A percentile compares a stretch with the other conserved stretches of the same genome.
Evolutionary conservation across 1,284 basidiomycete species (phyloP).

Genomic region (Mycosarcoma mackinlayi): DNA sequence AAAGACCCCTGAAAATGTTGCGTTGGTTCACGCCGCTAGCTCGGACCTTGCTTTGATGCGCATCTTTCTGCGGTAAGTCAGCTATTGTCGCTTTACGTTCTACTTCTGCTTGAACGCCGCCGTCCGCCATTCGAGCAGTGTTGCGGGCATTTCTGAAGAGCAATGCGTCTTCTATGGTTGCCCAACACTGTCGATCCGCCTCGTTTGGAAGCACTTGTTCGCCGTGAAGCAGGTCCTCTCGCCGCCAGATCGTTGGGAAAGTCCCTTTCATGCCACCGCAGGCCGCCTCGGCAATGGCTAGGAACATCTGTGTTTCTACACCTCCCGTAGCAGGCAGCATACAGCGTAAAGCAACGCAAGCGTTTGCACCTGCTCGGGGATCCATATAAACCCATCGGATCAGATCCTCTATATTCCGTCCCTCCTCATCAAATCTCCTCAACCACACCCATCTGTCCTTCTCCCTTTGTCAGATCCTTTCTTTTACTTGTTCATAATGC

Average conservation of each 20-base stretch:
- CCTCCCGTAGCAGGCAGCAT: conserved; percentile 5
- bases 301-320: conserved; percentile 16
- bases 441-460: neutral
- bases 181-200: conserved; percentile 41
- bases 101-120: conserved; percentile 20
- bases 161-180: conserved; percentile 19
- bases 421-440: conserved; percentile 8
- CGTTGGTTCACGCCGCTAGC: conserved; percentile 10
- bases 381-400: conserved; percentile 28
- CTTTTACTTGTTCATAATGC: conserved; percentile 40
- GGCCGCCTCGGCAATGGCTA: conserved; percentile 29
- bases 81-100: conserved; percentile 8
- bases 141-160: conserved; percentile 41
- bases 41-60: conserved; percentile 12
- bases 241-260: neutral
- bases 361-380: neutral
- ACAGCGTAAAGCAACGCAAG: conserved; percentile 18
- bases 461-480: conserved; percentile 2
- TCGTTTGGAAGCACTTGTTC: conserved; percentile 34
- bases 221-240: conserved; percentile 16
- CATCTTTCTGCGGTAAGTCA: conserved; percentile 9
- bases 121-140: conserved; percentile 33
- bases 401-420: neutral
- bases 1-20: conserved; percentile 14
- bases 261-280: conserved; percentile 12